Evolutionary conservation across 2,329 filamentous ascomycete genomes (phyloP).

Genomic region (Neofusicoccum umdonicola): DNA sequence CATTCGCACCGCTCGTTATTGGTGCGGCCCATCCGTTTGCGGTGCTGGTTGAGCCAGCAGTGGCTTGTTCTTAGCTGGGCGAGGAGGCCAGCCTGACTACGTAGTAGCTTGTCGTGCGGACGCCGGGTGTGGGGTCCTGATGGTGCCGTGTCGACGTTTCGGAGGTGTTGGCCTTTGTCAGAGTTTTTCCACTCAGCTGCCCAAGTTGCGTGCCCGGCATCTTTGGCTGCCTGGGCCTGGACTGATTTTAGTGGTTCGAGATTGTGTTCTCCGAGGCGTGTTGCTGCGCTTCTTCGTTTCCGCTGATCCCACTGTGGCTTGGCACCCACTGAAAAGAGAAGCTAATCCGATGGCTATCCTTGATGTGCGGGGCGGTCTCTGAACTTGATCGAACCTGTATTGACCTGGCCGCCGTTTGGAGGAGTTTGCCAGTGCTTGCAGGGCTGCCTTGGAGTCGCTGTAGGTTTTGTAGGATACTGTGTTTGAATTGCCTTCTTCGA

Average conservation of each 20-base stretch:
- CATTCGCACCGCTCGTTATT: no score
- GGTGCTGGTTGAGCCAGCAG: neutral
- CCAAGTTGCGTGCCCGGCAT: neutral
- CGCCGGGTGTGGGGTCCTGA: neutral
- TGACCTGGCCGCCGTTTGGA: neutral
- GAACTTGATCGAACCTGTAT: neutral
- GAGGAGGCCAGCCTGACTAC: neutral
- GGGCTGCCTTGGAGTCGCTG: neutral
- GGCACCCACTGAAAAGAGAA: constrained; percentile 19
- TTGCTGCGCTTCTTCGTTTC: constrained; percentile 13
- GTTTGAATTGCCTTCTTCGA: neutral
- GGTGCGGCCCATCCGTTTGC: no score
- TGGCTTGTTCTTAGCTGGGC: neutral
- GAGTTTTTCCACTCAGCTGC: neutral
- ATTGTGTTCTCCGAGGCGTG: no score
- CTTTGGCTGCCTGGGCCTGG: no score
- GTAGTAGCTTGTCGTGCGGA: neutral
- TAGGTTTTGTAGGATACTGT: neutral
- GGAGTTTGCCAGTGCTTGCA: neutral
- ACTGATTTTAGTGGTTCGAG: no score
- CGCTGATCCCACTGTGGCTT: constrained; percentile 5
- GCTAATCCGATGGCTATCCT: neutral
- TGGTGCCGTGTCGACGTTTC: neutral
- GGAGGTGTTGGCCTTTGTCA: neutral
- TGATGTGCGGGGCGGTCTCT: neutral